Evolutionary conservation across 352 stramenopile genomes (phyloP).

Genomic region (Thraustotheca clavata): DNA sequence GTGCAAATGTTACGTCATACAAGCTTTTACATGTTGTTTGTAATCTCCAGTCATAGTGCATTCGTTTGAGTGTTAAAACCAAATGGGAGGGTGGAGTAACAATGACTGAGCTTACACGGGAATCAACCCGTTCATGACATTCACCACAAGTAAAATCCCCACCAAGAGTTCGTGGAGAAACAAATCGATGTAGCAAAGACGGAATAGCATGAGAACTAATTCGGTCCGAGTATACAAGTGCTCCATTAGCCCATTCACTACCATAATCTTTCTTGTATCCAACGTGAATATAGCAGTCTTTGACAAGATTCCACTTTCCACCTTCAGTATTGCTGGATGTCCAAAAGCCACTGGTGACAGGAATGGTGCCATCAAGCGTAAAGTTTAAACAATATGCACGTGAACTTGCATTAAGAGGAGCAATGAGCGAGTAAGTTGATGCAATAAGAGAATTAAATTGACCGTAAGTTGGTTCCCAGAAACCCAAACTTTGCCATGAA

Average conservation of each 20-base stretch:
- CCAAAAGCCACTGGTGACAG: neutral
- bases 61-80: conserved; percentile 84
- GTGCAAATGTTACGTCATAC: conserved; percentile 70
- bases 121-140: conserved; percentile 74
- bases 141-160: conserved; percentile 62
- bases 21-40: conserved; percentile 84
- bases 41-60: conserved; percentile 85
- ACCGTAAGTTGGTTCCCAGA: conserved; percentile 38
- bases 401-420: neutral
- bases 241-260: conserved; percentile 74
- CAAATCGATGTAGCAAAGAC: conserved; percentile 76
- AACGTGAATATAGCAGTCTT: conserved; percentile 77
- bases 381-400: neutral
- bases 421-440: neutral
- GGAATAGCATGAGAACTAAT: conserved; percentile 75
- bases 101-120: conserved; percentile 69
- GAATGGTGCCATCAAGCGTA: neutral
- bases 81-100: conserved; percentile 69
- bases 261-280: conserved; percentile 88
- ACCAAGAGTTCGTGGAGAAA: conserved; percentile 64
- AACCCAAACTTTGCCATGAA: conserved; percentile 38
- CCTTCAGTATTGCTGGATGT: conserved; percentile 16
- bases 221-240: conserved; percentile 71
- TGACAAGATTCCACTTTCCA: conserved; percentile 65
- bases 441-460: neutral